Conservation (phyloP, 2,329 filamentous ascomycete species). For the Paraphoma sp. region DNA sequence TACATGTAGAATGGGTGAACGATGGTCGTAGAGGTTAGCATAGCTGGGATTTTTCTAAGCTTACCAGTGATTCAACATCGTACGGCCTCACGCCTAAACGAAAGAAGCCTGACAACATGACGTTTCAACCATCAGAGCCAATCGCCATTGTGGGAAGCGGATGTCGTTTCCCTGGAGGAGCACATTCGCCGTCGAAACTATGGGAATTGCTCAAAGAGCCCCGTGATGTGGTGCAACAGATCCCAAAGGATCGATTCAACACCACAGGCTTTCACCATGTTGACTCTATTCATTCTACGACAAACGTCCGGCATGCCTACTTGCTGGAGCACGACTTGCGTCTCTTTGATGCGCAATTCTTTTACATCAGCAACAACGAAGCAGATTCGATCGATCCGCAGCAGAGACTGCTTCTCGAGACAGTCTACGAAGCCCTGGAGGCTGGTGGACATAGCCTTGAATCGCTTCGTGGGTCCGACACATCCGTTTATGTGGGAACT, state of each 20-base stretch:
- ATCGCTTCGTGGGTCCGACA: background rate
- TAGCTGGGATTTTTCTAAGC: too few species aligned
- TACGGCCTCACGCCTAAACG: too few species aligned
- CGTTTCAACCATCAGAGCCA: constrained; percentile 2
- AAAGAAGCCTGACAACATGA: too few species aligned
- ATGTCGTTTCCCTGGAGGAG: constrained; percentile 41
- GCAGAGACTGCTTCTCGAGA: background rate
- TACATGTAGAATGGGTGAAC: too few species aligned
- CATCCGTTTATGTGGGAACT: background rate
- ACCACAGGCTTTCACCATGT: background rate
- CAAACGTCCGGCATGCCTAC: background rate
- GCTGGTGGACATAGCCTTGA: background rate
- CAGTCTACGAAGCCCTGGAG: background rate
- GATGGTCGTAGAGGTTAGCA: too few species aligned
- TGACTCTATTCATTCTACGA: background rate
- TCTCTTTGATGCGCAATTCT: background rate
- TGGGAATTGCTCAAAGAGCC: constrained; percentile 38
- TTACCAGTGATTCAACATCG: too few species aligned
- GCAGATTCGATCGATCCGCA: background rate
- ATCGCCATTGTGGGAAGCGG: constrained; percentile 20
- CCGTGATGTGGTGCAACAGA: constrained; percentile 1
- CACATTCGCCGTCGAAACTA: constrained; percentile 35
- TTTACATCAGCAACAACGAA: background rate
- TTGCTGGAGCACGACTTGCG: background rate
- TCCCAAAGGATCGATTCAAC: background rate